phyloP scores from a whole-genome alignment of 345 rosid species.

The Camelina neglecta region DNA sequence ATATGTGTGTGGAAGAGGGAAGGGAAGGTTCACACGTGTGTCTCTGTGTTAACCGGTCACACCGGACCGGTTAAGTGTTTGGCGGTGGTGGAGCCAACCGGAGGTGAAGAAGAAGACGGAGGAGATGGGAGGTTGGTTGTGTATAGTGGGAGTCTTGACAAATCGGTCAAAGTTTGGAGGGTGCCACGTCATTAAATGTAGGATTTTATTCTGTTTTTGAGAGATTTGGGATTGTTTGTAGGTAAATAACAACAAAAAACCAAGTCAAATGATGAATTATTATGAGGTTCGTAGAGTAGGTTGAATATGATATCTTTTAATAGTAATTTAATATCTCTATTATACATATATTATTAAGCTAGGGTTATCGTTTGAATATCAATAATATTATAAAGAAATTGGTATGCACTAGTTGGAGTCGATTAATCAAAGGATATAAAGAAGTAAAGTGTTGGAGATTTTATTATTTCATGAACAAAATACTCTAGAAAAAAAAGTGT shows the following conservation, averaged over 20 bases:
- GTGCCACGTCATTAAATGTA: constrained; percentile 49
- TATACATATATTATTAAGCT: neutral
- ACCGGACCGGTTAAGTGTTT: constrained; percentile 91
- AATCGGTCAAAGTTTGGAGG: constrained; percentile 96
- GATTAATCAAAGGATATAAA: neutral
- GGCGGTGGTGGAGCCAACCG: constrained; percentile 59
- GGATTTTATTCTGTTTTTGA: neutral
- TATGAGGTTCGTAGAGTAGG: neutral
- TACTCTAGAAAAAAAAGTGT: neutral
- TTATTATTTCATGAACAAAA: neutral
- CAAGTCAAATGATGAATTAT: constrained; percentile 26
- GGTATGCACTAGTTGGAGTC: neutral
- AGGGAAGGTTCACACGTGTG: constrained; percentile 66
- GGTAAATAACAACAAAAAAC: constrained; percentile 30
- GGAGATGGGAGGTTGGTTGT: constrained; percentile 65
- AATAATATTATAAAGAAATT: neutral
- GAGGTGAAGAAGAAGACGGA: constrained; percentile 36
- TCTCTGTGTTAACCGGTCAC: constrained; percentile 85
- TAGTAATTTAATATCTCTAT: neutral
- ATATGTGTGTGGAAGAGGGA: constrained; percentile 81
- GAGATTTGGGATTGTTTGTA: constrained; percentile 17
- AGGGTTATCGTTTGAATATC: neutral
- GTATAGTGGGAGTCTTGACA: constrained; percentile 92
- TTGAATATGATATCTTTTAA: neutral
- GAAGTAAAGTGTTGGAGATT: neutral